Conservation (phyloP, 805 yeast species). For the Torulaspora indica region DNA sequence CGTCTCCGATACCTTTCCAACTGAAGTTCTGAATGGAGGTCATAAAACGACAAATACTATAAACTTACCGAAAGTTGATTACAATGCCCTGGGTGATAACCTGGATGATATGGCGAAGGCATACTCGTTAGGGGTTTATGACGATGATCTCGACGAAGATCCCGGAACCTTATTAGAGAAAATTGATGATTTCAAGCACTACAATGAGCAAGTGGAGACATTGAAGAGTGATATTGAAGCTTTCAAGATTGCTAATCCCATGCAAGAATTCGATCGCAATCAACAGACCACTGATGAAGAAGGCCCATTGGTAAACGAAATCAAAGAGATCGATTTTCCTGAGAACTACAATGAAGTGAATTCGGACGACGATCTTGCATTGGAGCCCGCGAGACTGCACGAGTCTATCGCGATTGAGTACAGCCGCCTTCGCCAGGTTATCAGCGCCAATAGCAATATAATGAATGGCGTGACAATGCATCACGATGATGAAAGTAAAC, state of each 20-base stretch:
- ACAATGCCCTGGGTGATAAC: slow-evolving; percentile 40
- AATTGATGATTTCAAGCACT: slow-evolving; percentile 49
- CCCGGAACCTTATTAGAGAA: slow-evolving; percentile 52
- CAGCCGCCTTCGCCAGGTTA: slow-evolving; percentile 47
- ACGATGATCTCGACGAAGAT: slow-evolving; percentile 52
- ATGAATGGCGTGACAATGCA: neutral
- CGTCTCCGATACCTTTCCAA: slow-evolving; percentile 10
- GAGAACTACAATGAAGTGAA: slow-evolving; percentile 22
- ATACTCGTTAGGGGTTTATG: slow-evolving; percentile 54
- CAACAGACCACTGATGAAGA: slow-evolving; percentile 15
- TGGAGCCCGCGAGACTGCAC: slow-evolving; percentile 35
- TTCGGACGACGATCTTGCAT: slow-evolving; percentile 20
- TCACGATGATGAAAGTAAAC: slow-evolving; percentile 45
- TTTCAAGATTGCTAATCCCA: slow-evolving; percentile 23
- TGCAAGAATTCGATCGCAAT: slow-evolving; percentile 1
- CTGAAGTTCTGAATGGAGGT: slow-evolving; percentile 10
- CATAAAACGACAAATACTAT: slow-evolving; percentile 2
- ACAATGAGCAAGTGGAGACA: slow-evolving; percentile 45
- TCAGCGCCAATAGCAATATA: slow-evolving; percentile 36
- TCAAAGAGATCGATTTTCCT: slow-evolving; percentile 34
- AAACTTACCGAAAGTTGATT: slow-evolving; percentile 37
- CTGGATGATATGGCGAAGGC: slow-evolving; percentile 58
- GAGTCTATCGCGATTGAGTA: slow-evolving; percentile 54
- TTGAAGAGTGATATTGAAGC: slow-evolving; percentile 27
- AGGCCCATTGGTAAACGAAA: slow-evolving; percentile 29